Evolutionary conservation across 805 yeast genomes (phyloP).

Genomic region (Ogataea saltuana): DNA sequence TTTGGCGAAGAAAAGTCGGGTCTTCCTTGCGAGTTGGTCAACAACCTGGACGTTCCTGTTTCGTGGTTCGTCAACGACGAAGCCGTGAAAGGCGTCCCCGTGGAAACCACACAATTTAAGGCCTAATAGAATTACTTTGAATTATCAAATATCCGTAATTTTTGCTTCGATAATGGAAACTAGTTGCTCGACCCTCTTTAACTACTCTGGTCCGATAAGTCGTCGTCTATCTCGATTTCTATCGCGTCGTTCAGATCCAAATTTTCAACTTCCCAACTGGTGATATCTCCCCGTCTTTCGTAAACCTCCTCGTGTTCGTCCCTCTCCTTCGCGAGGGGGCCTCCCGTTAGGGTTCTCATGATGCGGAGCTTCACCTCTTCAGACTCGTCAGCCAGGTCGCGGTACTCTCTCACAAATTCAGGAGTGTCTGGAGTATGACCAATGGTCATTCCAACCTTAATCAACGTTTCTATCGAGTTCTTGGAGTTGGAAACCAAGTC

Average conservation of each 20-base stretch:
- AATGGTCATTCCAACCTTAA: slow-evolving; percentile 87
- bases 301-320: slow-evolving; percentile 17
- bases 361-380: slow-evolving; percentile 49
- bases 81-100: slow-evolving; percentile 66
- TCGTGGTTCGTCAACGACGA: slow-evolving; percentile 81
- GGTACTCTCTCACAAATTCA: slow-evolving; percentile 48
- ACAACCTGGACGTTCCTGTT: slow-evolving; percentile 56
- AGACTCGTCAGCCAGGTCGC: slow-evolving; percentile 47
- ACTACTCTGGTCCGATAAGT: slow-evolving; percentile 13
- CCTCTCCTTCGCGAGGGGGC: slow-evolving; percentile 23
- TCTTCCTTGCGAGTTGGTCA: slow-evolving; percentile 78
- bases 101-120: slow-evolving; percentile 17
- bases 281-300: slow-evolving; percentile 3
- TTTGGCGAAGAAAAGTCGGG: slow-evolving; percentile 48
- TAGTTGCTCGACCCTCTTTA: too few species aligned
- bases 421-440: slow-evolving; percentile 63
- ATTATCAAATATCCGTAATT: too few species aligned
- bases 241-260: slow-evolving; percentile 31
- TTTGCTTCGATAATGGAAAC: too few species aligned
- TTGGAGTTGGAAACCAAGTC: slow-evolving; percentile 72
- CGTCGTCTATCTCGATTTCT: slow-evolving; percentile 27
- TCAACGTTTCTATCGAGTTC: slow-evolving; percentile 74
- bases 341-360: slow-evolving; percentile 61
- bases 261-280: slow-evolving; percentile 34
- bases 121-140: background rate